Conservation (phyloP, 768 basidiomycete genomes). For the Tubosaeta sp. region DNA sequence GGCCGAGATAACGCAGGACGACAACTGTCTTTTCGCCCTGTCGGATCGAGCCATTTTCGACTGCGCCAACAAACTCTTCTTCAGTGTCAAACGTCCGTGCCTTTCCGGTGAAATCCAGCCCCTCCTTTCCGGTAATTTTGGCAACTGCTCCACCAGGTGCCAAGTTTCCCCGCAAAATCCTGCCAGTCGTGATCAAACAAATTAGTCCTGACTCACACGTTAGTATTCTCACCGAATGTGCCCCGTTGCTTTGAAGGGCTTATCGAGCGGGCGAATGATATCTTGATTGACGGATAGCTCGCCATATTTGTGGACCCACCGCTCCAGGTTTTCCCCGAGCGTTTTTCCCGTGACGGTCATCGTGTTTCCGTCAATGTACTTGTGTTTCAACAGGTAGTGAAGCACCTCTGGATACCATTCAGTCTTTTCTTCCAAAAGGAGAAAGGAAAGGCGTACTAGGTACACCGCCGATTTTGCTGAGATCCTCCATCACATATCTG, state of each 20-base stretch:
- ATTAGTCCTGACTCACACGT: neutral
- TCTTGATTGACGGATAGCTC: slow-evolving; percentile 72
- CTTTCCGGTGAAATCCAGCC: slow-evolving; percentile 82
- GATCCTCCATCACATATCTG: slow-evolving; percentile 98
- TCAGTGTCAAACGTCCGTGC: slow-evolving; percentile 92
- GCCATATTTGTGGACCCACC: slow-evolving; percentile 79
- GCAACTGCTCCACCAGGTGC: slow-evolving; percentile 95
- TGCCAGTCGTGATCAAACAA: slow-evolving; percentile 26
- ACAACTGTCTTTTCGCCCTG: slow-evolving; percentile 96
- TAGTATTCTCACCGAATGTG: slow-evolving; percentile 67
- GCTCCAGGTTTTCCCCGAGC: slow-evolving; percentile 88
- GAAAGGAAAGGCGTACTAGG: slow-evolving; percentile 60
- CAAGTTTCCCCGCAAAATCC: slow-evolving; percentile 87
- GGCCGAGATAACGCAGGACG: slow-evolving; percentile 93
- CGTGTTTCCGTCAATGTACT: slow-evolving; percentile 84
- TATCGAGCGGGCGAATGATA: slow-evolving; percentile 81
- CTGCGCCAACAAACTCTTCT: slow-evolving; percentile 80
- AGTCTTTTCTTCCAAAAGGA: neutral
- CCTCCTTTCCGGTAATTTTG: slow-evolving; percentile 97
- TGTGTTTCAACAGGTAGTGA: slow-evolving; percentile 79
- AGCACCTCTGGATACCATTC: slow-evolving; percentile 59
- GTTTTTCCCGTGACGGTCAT: slow-evolving; percentile 89
- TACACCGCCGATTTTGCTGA: slow-evolving; percentile 93
- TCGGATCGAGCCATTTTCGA: slow-evolving; percentile 84
- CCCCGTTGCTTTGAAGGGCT: slow-evolving; percentile 85